Conservation (phyloP, 2,329 filamentous ascomycete genomes). For the Verticillium dahliae region DNA sequence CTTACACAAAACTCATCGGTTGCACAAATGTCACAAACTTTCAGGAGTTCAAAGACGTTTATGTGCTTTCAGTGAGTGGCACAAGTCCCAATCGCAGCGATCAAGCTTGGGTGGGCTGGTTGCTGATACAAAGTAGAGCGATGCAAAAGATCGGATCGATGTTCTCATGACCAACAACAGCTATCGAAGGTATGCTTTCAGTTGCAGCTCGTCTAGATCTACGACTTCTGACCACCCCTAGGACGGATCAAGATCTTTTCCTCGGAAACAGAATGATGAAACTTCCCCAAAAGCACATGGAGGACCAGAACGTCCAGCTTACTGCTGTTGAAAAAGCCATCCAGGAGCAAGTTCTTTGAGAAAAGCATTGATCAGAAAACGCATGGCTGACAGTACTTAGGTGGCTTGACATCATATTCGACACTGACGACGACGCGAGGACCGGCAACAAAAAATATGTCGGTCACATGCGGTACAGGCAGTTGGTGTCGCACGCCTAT, state of each 20-base stretch:
- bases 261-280: slow-evolving; percentile 17
- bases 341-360: slow-evolving; percentile 14
- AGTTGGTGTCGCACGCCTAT: slow-evolving; percentile 15
- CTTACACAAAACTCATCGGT: slow-evolving; percentile 25
- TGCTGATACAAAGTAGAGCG: background rate
- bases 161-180: slow-evolving; percentile 6
- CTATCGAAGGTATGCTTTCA: slow-evolving; percentile 3
- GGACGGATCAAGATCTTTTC: slow-evolving; percentile 20
- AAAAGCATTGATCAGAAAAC: background rate
- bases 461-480: background rate
- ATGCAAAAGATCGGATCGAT: background rate
- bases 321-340: slow-evolving; percentile 18
- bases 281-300: slow-evolving; percentile 10
- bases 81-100: too few relatives aligned
- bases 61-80: slow-evolving; percentile 9
- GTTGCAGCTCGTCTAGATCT: too few relatives aligned
- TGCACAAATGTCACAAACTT: slow-evolving; percentile 8
- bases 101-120: too few relatives aligned
- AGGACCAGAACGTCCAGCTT: slow-evolving; percentile 16
- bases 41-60: slow-evolving; percentile 10
- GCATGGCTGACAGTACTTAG: background rate
- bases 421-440: too few relatives aligned
- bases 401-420: background rate
- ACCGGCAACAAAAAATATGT: too few relatives aligned
- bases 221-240: slow-evolving; percentile 1